Conservation (phyloP, 768 basidiomycete species). For the Lactarius psammicola region DNA sequence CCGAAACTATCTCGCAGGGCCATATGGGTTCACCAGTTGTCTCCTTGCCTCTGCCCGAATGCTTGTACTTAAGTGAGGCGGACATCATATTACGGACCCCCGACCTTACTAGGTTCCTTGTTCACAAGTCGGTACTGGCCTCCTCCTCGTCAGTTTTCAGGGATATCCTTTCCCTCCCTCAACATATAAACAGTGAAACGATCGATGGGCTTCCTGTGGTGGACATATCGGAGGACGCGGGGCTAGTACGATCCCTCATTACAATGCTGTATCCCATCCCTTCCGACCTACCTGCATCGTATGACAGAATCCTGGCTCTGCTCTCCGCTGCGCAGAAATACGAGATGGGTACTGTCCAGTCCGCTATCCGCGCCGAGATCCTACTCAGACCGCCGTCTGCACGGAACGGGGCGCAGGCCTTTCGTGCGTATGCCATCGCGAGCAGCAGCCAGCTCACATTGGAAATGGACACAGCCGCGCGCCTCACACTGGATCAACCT, state of each 20-base stretch:
- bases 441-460: slow-evolving; percentile 8
- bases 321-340: slow-evolving; percentile 31
- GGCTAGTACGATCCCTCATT: background rate
- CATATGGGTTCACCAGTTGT: too few relatives aligned
- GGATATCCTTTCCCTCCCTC: slow-evolving; percentile 34
- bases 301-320: background rate
- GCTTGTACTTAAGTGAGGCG: background rate
- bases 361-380: background rate
- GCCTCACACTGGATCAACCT: slow-evolving; percentile 1
- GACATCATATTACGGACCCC: slow-evolving; percentile 17
- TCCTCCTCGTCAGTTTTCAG: slow-evolving; percentile 35
- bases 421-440: slow-evolving; percentile 25
- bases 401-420: background rate
- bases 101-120: slow-evolving; percentile 25
- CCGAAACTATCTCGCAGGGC: too few relatives aligned
- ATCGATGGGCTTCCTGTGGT: slow-evolving; percentile 25
- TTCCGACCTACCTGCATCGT: background rate
- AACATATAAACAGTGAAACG: slow-evolving; percentile 1
- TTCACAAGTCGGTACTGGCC: slow-evolving; percentile 36
- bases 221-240: slow-evolving; percentile 17
- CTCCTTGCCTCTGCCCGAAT: background rate
- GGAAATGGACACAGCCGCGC: background rate
- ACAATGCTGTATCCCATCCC: background rate
- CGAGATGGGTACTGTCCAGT: slow-evolving; percentile 24
- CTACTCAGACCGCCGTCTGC: background rate